Evolutionary conservation across 2,329 filamentous ascomycete species (phyloP), one percentile per base, ranked within the genome.

Genomic region (Thelonectria olida): DNA sequence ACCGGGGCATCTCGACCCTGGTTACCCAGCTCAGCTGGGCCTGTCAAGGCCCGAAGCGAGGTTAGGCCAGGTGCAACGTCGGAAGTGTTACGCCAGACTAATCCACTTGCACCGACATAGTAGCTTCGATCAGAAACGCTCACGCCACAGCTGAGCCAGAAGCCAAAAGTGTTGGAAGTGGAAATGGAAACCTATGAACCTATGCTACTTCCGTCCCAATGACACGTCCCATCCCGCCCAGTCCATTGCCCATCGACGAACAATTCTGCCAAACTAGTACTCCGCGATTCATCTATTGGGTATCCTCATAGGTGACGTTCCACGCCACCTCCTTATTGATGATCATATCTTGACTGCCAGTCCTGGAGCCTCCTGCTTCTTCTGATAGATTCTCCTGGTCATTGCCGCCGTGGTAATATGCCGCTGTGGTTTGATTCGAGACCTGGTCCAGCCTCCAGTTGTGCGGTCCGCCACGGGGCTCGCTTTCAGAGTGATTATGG

Each of bases 321-420:
- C 63, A 68, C 2, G 41, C 55, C 4, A 68, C 63, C 28, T 66
- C 61, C 49, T 66, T n/a, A n/a, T n/a, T n/a, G n/a, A n/a, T n/a
- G n/a, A n/a, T n/a, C n/a, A n/a, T n/a, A n/a, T n/a, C n/a, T 68
- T 68, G 65, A 39, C 66, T 68, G 6, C 66, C 66, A 20, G 52
- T 51, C 5, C 66, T 54, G 8, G 60, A 68, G 9, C 38, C 51
- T 15, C 48, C 41, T 7, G 39, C 64, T 36, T 66, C 61, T 5
- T 67, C 58, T 1, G 65, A 62, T 2, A 58, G 6, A n/a, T 64
- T 36, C 1, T 64, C 66, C 5, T 38, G 45, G 7, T 31, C 67
- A 20, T 51, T 61, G 2, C 23, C 36, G 1, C 42, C 27, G 3
- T 62, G 53, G 7, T 48, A 25, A 5, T 54, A 48, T 7, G 53